These are phyloP conservation scores for Claviceps citrina DNA, from an alignment of 2,329 filamentous ascomycete species.

Conservation along the genomic window DNA sequence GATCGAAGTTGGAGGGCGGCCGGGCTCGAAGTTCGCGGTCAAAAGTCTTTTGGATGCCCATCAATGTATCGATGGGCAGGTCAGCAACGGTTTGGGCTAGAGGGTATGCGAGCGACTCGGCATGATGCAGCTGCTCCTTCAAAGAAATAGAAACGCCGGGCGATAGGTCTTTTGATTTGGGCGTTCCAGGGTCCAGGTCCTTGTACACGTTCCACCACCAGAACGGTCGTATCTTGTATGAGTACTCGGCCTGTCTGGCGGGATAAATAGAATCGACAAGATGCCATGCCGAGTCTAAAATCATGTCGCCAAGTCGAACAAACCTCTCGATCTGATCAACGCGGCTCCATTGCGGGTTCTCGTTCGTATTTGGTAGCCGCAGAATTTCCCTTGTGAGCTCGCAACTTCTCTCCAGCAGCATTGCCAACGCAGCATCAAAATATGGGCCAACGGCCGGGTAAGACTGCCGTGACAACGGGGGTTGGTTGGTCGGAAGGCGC, in stretches of 20 bases:
- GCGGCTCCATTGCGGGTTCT: constrained; percentile 5
- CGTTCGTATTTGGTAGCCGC: constrained; percentile 3
- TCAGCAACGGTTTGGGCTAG: constrained; percentile 21
- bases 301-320: constrained; percentile 18
- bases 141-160: constrained; percentile 14
- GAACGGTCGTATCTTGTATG: constrained; percentile 20
- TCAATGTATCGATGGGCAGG: constrained; percentile 19
- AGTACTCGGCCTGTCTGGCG: constrained; percentile 19
- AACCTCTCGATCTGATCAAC: constrained; percentile 9
- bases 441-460: constrained; percentile 17
- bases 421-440: constrained; percentile 16
- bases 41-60: constrained; percentile 16
- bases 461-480: constrained; percentile 11
- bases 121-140: constrained; percentile 15
- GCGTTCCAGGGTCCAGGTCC: constrained; percentile 17
- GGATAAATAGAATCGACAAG: constrained; percentile 20
- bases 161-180: constrained; percentile 17
- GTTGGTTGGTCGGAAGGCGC: constrained; percentile 14
- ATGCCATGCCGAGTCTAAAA: constrained; percentile 23
- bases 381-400: constrained; percentile 10
- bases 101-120: constrained; percentile 18
- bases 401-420: constrained; percentile 9
- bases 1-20: constrained; percentile 16
- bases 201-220: constrained; percentile 27
- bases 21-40: constrained; percentile 15